Evolutionary conservation across 2,329 filamentous ascomycete species (phyloP), one percentile per base, ranked within the genome.

Genomic region (Pyrenochaeta sp.): DNA sequence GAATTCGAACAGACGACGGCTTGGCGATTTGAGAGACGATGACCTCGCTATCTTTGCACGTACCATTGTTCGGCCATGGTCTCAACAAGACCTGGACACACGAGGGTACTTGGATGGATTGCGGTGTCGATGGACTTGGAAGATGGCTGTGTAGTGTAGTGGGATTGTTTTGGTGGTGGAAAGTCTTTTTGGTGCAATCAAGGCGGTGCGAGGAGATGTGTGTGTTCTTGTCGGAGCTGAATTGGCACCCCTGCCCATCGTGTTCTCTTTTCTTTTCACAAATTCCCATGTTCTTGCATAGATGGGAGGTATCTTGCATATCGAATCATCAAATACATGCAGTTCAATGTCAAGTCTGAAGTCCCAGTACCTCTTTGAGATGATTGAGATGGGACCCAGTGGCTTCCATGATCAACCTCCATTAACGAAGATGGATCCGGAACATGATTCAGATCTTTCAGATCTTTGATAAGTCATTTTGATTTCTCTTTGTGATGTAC

Each of bases 21-120:
- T 69, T 68, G 65, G 64, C 63, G 64, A 67, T 58, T 56, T 61
- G 54, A 50, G n/a, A n/a, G 53, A 59, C 53, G 60, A 52, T 47
- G 51, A 45, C 51, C 47, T 48, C 54, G 34, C 35, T 42, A n/a
- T 53, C 42, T 48, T 34, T 53, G 40, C 44, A 49, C 50, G 47
- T 52, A 46, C 36, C 42, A 45, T 48, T 24, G 26, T 32, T 28
- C 13, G 32, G 36, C 36, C 46, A 40, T n/a, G n/a, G n/a, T n/a
- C n/a, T n/a, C n/a, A n/a, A n/a, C n/a, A n/a, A n/a, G n/a, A 40
- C 18, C 35, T 38, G 47, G 31, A 37, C 41, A 32, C 36, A 43
- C 41, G 30, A 29, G 37, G 35, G 22, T 51, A 50, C 54, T 65
- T 65, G 60, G 58, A 64, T 61, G 61, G 55, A 53, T 15, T 31